A percentile compares a stretch with the other conserved stretches of the same genome.
Conservation (phyloP, 257 asterid species). For the Eustoma russellianum region DNA sequence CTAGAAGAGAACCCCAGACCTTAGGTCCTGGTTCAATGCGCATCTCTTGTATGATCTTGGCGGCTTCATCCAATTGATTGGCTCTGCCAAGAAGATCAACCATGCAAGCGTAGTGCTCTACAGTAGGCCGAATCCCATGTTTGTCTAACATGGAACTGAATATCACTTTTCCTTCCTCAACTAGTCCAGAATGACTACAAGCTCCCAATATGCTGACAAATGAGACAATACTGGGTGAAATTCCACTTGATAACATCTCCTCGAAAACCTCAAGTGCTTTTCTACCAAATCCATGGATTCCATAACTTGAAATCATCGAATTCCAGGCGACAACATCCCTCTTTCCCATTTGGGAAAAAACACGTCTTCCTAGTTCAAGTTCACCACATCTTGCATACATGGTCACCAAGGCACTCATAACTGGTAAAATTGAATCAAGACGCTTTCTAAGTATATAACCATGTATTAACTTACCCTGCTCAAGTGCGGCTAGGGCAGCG, state of each 20-base stretch:
- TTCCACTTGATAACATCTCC: slow-evolving; percentile 54
- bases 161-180: slow-evolving; percentile 52
- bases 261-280: slow-evolving; percentile 45
- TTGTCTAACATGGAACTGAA: slow-evolving; percentile 56
- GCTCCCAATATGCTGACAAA: slow-evolving; percentile 81
- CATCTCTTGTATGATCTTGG: slow-evolving; percentile 56
- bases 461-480: slow-evolving; percentile 82
- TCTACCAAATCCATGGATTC: slow-evolving; percentile 62
- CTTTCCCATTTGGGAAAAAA: slow-evolving; percentile 57
- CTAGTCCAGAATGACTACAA: slow-evolving; percentile 89
- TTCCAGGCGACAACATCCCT: slow-evolving; percentile 79
- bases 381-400: slow-evolving; percentile 87
- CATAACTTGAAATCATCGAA: slow-evolving; percentile 72
- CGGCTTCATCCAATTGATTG: slow-evolving; percentile 65
- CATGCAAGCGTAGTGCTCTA: slow-evolving; percentile 88
- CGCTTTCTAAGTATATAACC: slow-evolving; percentile 70
- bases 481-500: slow-evolving; percentile 66
- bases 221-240: slow-evolving; percentile 62
- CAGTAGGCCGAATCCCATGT: slow-evolving; percentile 39
- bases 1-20: slow-evolving; percentile 89
- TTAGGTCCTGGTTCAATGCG: slow-evolving; percentile 67
- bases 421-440: slow-evolving; percentile 70
- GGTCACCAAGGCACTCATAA: slow-evolving; percentile 60
- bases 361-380: slow-evolving; percentile 36
- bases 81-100: slow-evolving; percentile 96